Evolutionary conservation across 768 basidiomycete genomes (phyloP).

Genomic region (Trametes elegans): DNA sequence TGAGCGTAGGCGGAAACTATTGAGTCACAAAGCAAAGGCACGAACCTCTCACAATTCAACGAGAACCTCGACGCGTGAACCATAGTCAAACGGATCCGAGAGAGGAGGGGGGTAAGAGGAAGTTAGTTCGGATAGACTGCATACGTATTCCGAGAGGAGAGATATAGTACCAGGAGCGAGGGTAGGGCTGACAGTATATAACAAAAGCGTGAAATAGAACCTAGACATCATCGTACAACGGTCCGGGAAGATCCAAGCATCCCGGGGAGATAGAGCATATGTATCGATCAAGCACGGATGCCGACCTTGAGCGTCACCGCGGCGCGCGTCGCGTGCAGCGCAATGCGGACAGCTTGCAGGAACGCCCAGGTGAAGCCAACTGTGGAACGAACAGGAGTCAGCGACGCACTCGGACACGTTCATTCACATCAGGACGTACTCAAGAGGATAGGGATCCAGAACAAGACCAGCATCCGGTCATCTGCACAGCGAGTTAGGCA

Average conservation of each 20-base stretch:
- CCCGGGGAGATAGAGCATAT: background rate
- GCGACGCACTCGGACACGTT: background rate
- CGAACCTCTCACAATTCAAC: too few species aligned
- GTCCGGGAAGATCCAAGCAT: background rate
- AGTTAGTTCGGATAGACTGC: too few species aligned
- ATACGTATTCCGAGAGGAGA: too few species aligned
- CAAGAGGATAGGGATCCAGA: slow-evolving; percentile 85
- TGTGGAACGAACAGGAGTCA: slow-evolving; percentile 5
- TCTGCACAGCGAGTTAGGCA: slow-evolving; percentile 39
- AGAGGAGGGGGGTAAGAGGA: too few species aligned
- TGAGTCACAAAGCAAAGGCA: too few species aligned
- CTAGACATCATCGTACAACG: background rate
- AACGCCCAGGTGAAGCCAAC: slow-evolving; percentile 36
- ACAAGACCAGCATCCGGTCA: slow-evolving; percentile 80
- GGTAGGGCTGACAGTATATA: background rate
- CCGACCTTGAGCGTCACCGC: slow-evolving; percentile 26
- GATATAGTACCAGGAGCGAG: background rate
- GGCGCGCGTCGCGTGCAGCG: slow-evolving; percentile 26
- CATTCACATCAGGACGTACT: slow-evolving; percentile 48
- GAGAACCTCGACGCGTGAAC: too few species aligned
- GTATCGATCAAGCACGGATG: slow-evolving; percentile 18
- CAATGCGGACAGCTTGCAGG: slow-evolving; percentile 29
- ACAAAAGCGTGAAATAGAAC: background rate
- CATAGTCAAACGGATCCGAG: too few species aligned
- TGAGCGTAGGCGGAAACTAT: background rate